phyloP scores from a whole-genome alignment of 75 land plant species.

The Adiantum capillusveneris region DNA sequence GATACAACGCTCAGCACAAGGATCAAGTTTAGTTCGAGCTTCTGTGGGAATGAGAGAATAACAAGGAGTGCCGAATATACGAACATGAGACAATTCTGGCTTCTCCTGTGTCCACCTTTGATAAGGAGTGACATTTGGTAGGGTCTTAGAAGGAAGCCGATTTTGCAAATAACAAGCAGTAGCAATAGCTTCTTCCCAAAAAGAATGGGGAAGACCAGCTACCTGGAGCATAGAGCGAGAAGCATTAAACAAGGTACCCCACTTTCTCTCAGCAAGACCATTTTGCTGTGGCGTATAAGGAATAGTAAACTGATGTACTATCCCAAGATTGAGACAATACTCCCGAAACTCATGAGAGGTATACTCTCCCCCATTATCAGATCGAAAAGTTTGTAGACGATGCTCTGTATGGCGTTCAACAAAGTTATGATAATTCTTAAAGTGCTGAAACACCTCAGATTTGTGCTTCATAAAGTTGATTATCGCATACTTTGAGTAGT shows the following conservation, averaged over 20 bases:
- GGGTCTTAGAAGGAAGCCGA: neutral
- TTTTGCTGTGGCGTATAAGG: too few relatives aligned
- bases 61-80: constrained; percentile 10
- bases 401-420: too few relatives aligned
- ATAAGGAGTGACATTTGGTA: neutral
- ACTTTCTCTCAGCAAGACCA: constrained; percentile 15
- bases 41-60: constrained; percentile 7
- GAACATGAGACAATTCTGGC: constrained; percentile 1
- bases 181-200: neutral
- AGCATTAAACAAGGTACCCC: constrained; percentile 13
- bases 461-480: neutral
- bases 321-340: too few relatives aligned
- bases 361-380: too few relatives aligned
- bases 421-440: too few relatives aligned
- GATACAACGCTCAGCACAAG: constrained; percentile 8
- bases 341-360: too few relatives aligned
- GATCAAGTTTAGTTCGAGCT: constrained; percentile 6
- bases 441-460: too few relatives aligned
- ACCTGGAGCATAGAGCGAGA: constrained; percentile 11
- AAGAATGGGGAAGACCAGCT: constrained; percentile 2
- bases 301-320: too few relatives aligned
- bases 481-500: neutral
- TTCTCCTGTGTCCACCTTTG: neutral
- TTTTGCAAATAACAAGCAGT: constrained; percentile 4
- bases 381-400: too few relatives aligned